A percentile compares a stretch with the other conserved stretches of the same genome.
These are phyloP conservation scores for Trichosporon ovoides DNA, from an alignment of 1,284 basidiomycete species.

Conservation along the genomic window DNA sequence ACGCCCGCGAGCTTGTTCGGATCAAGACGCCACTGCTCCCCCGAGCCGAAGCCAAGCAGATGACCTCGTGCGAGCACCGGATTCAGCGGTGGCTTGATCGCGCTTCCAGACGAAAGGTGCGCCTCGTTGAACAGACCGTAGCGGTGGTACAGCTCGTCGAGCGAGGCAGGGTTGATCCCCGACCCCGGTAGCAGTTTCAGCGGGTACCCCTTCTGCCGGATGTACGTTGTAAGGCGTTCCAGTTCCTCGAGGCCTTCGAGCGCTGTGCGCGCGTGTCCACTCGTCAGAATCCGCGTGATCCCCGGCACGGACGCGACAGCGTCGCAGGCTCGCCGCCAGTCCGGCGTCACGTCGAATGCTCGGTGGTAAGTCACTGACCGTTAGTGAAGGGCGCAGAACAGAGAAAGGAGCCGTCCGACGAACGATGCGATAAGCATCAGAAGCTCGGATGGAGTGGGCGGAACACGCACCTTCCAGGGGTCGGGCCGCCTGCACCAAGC, in stretches of 20 bases:
- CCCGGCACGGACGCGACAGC: conserved; percentile 58
- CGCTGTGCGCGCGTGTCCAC: conserved; percentile 49
- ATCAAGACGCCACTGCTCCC: conserved; percentile 16
- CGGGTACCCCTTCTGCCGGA: conserved; percentile 56
- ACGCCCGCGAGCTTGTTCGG: conserved; percentile 9
- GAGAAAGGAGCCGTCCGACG: no score
- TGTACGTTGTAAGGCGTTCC: conserved; percentile 61
- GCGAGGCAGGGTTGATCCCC: conserved; percentile 21
- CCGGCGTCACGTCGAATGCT: conserved; percentile 68
- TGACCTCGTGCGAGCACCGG: conserved; percentile 10
- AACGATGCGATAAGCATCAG: no score
- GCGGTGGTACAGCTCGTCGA: conserved; percentile 35
- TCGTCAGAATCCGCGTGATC: conserved; percentile 68
- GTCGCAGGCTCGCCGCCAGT: conserved; percentile 56
- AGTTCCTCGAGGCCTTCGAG: conserved; percentile 17
- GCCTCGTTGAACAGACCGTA: conserved; percentile 39
- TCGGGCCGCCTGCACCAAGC: conserved; percentile 56
- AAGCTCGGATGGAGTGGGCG: not conserved
- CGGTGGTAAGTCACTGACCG: conserved; percentile 70
- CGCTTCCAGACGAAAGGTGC: conserved; percentile 23
- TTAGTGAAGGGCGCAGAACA: not conserved
- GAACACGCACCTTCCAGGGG: conserved; percentile 58
- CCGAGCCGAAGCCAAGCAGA: conserved; percentile 17
- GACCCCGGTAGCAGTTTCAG: conserved; percentile 50
- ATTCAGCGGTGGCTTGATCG: not conserved